phyloP scores from a whole-genome alignment of 2,329 filamentous ascomycete species.

The Arthrobotrys musiformis region DNA sequence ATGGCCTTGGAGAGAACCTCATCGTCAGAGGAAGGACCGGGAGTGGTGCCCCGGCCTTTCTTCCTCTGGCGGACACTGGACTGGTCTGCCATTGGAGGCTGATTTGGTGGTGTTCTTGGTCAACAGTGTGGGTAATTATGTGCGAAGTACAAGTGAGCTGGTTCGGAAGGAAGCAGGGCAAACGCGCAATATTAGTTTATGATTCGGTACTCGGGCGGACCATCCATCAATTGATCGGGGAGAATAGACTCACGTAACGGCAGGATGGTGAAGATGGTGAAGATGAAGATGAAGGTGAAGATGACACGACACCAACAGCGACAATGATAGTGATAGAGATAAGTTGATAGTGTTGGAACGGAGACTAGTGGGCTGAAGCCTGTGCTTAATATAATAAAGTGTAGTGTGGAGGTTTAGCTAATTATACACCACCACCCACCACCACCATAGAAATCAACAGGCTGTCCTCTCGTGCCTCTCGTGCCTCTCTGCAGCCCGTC shows the following conservation, averaged over 20 bases:
- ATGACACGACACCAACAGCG: not conserved
- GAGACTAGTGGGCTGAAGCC: not conserved
- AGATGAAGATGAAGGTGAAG: not conserved
- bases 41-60: slow-evolving; percentile 55
- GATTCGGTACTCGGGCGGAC: no score
- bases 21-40: slow-evolving; percentile 55
- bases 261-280: not conserved
- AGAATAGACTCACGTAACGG: not conserved
- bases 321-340: not conserved
- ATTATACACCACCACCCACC: not conserved
- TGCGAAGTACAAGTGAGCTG: no score
- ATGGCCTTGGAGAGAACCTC: slow-evolving; percentile 40
- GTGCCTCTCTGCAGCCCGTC: no score
- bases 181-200: not conserved
- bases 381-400: not conserved
- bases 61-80: slow-evolving; percentile 58
- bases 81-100: slow-evolving; percentile 57
- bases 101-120: not conserved
- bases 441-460: slow-evolving; percentile 25
- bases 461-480: slow-evolving; percentile 48
- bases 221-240: not conserved
- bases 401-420: not conserved
- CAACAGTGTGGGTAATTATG: no score
- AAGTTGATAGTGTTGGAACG: not conserved
- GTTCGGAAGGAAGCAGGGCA: slow-evolving; percentile 12